Base-by-base conservation (phyloP, 305 asterid genomes). In the Monarda citriodora region DNA sequence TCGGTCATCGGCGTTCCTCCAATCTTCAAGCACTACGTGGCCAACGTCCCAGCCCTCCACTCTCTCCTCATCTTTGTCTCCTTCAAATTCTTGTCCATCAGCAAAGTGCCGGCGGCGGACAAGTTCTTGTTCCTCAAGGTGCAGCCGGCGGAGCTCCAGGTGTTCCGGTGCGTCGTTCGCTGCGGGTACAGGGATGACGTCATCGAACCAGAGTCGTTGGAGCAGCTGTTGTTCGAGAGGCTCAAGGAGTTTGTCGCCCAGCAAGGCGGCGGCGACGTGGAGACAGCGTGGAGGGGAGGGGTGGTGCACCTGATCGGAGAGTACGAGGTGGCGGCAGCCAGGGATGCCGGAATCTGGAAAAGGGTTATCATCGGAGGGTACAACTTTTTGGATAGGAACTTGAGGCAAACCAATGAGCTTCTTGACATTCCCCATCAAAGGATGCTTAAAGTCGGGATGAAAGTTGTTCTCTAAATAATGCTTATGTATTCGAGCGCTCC, bases 1-100 rank as follows among this genome's bases (percentile, higher is more conserved):
- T 88, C 11, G 92, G 80, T 0, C 95, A 83, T 3, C 36, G 96
- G 96, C 14, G 81, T 88, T 38, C 95, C 95, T 5, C 95, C 92
- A 0, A 85, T 88, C 5, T 83, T 88, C 79, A 65, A 68, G 69
- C 96, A 85, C 53, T 88, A 83, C 0, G 78, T 85, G 4, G 74
- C 42, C 3, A 85, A 85, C 13, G 88, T 85, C 0, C 91, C 89
- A 0, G 89, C 77, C 5, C 60, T 88, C 4, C 92, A 88, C 64
- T 78, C 90, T 0, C 79, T 86, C 5, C 58, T 88, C 2, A 76
- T 88, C 15, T 81, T 88, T 4, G 90, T 78, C 1, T 83, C 92
- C 12, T 70, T 88, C 54, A 88, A 86, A 29, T 81, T 86, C 0
- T 62, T 88, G 10, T 85, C 87, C 0, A 78, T 79, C 11, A 79